A percentile compares a stretch with the other conserved stretches of the same genome.
Evolutionary conservation across 2,329 filamentous ascomycete species (phyloP).

Genomic region (Neocatenulostroma microsporum): DNA sequence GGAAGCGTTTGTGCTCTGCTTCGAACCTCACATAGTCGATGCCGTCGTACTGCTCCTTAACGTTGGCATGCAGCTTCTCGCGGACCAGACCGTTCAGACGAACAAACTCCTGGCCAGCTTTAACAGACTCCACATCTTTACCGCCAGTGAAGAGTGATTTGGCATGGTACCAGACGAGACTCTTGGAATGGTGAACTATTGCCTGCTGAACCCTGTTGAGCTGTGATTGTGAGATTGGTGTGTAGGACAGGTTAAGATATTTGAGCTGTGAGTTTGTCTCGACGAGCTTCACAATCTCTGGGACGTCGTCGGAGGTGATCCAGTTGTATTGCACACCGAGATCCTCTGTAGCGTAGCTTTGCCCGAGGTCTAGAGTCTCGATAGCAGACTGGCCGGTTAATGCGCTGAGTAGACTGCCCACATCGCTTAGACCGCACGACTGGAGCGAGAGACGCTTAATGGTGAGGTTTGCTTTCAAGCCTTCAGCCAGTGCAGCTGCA

Average conservation of each 20-base stretch:
- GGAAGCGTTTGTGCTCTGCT: slow-evolving; percentile 13
- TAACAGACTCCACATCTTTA: slow-evolving; percentile 11
- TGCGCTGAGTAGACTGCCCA: slow-evolving; percentile 22
- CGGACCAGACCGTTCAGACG: slow-evolving; percentile 14
- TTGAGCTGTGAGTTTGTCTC: slow-evolving; percentile 27
- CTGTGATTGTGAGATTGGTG: slow-evolving; percentile 26
- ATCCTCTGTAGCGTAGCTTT: slow-evolving; percentile 42
- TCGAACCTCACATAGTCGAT: slow-evolving; percentile 21
- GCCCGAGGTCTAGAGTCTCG: slow-evolving; percentile 37
- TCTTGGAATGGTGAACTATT: slow-evolving; percentile 26
- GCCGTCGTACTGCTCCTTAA: slow-evolving; percentile 19
- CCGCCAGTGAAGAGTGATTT: slow-evolving; percentile 31
- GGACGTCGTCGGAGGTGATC: slow-evolving; percentile 34
- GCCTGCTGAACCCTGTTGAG: slow-evolving; percentile 25
- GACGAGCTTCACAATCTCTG: slow-evolving; percentile 32
- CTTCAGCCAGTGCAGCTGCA: slow-evolving; percentile 19
- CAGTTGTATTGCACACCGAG: slow-evolving; percentile 43
- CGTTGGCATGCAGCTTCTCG: slow-evolving; percentile 19
- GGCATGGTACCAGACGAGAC: slow-evolving; percentile 34
- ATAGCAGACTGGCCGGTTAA: slow-evolving; percentile 34
- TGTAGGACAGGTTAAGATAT: slow-evolving; percentile 38
- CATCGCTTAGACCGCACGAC: slow-evolving; percentile 39
- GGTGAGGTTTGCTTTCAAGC: slow-evolving; percentile 18
- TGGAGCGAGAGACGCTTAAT: slow-evolving; percentile 32
- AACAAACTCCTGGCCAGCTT: slow-evolving; percentile 19